These are phyloP conservation scores for Serendipita vermifera DNA, from an alignment of 768 basidiomycete genomes.

Conservation along the genomic window DNA sequence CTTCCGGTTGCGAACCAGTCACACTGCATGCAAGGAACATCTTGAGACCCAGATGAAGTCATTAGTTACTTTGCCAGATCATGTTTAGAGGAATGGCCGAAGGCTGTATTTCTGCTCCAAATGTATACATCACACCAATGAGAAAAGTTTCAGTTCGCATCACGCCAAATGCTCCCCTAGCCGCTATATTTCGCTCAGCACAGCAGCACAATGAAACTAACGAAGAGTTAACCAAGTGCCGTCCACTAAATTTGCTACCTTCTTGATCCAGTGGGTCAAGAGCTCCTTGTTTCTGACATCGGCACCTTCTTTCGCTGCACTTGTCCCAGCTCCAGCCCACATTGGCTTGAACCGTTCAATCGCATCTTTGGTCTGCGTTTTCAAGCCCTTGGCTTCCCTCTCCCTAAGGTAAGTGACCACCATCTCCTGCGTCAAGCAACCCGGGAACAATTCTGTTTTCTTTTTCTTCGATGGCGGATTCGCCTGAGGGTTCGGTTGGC, in stretches of 20 bases:
- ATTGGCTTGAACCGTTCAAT: slow-evolving; percentile 5
- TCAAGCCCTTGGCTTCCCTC: neutral
- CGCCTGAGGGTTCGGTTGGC: neutral
- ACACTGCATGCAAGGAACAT: slow-evolving; percentile 3
- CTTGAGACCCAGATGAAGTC: neutral
- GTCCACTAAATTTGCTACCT: slow-evolving; percentile 9
- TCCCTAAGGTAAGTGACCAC: neutral
- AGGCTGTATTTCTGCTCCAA: too few species aligned
- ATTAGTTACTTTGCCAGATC: too few species aligned
- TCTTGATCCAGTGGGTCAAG: neutral
- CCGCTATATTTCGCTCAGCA: too few species aligned
- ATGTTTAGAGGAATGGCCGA: too few species aligned
- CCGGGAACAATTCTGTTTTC: too few species aligned
- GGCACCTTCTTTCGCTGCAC: neutral
- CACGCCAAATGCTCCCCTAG: too few species aligned
- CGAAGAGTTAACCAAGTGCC: too few species aligned
- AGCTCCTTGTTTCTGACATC: slow-evolving; percentile 5
- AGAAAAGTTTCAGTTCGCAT: too few species aligned
- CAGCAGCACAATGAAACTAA: too few species aligned
- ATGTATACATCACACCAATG: too few species aligned
- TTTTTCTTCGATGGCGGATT: neutral
- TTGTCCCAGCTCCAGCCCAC: neutral
- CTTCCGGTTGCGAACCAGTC: neutral
- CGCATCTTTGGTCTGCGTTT: slow-evolving; percentile 6
- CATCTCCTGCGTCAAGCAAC: slow-evolving; percentile 7